These are phyloP conservation scores for Cyberlindnera mycetangii DNA, from an alignment of 805 yeast genomes.

Conservation along the genomic window DNA sequence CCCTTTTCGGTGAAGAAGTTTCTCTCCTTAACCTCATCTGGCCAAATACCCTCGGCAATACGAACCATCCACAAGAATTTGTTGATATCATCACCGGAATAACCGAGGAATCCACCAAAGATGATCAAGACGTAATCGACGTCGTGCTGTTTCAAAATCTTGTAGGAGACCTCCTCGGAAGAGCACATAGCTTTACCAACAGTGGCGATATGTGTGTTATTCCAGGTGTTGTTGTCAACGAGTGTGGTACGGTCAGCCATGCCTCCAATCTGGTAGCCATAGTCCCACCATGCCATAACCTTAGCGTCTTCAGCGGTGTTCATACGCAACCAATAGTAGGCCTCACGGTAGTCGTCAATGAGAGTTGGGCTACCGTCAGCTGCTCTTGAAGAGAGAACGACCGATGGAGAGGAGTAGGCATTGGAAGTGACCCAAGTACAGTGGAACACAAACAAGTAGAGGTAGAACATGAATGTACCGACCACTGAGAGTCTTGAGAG, in stretches of 20 bases:
- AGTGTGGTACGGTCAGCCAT: constrained; percentile 99
- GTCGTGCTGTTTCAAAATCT: constrained; percentile 84
- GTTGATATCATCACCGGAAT: constrained; percentile 93
- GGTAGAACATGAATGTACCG: constrained; percentile 66
- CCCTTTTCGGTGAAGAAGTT: constrained; percentile 81
- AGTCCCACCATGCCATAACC: constrained; percentile 99
- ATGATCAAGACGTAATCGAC: constrained; percentile 92
- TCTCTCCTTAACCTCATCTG: constrained; percentile 91
- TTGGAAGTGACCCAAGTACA: constrained; percentile 96
- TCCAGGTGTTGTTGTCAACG: constrained; percentile 99
- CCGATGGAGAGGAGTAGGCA: constrained; percentile 97
- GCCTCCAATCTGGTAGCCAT: constrained; percentile 99
- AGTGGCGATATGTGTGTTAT: constrained; percentile 97
- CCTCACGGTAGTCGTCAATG: constrained; percentile 98
- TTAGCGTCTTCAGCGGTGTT: constrained; percentile 95
- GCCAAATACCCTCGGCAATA: constrained; percentile 99
- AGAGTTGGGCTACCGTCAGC: constrained; percentile 83
- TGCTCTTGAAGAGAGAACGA: constrained; percentile 77
- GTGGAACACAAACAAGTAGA: constrained; percentile 81
- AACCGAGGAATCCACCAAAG: constrained; percentile 93
- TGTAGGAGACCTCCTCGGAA: constrained; percentile 81
- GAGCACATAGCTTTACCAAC: constrained; percentile 98
- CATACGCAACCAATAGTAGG: constrained; percentile 98
- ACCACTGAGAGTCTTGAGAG: constrained; percentile 62
- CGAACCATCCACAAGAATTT: constrained; percentile 99